Conservation (phyloP, 1,139 yeast genomes). For the Scheffersomyces quercinus region DNA sequence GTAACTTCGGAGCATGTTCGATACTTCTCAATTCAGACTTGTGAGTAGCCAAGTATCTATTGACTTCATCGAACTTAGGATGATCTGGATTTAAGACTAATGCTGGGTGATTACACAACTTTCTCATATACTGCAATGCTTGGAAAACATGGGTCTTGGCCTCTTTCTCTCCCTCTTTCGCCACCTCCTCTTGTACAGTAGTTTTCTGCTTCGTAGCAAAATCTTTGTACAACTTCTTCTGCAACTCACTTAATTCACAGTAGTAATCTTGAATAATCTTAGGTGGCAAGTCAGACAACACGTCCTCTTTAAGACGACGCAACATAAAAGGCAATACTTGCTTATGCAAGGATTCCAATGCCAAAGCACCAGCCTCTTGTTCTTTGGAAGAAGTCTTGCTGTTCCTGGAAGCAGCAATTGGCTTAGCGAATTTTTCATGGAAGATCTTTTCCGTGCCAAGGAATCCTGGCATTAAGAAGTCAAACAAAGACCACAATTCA, state of each 20-base stretch:
- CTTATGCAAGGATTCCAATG: conserved; percentile 92
- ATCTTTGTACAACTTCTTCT: conserved; percentile 82
- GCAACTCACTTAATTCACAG: conserved; percentile 91
- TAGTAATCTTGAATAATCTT: conserved; percentile 97
- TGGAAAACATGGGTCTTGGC: conserved; percentile 94
- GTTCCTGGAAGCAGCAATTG: conserved; percentile 91
- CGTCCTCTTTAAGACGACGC: conserved; percentile 95
- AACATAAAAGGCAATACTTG: conserved; percentile 96
- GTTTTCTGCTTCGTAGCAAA: conserved; percentile 87
- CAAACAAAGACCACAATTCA: conserved; percentile 96
- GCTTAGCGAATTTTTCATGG: conserved; percentile 94
- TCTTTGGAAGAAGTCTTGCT: conserved; percentile 91
- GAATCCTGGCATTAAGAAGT: conserved; percentile 98
- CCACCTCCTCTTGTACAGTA: conserved; percentile 65
- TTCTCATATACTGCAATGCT: conserved; percentile 95
- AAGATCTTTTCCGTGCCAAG: conserved; percentile 93
- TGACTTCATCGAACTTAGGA: conserved; percentile 76
- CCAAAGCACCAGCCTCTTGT: conserved; percentile 96
- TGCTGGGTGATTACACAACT: conserved; percentile 95
- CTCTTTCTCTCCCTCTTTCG: conserved; percentile 40
- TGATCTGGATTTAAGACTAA: conserved; percentile 83
- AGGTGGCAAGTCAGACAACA: conserved; percentile 93
- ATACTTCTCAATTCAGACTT: conserved; percentile 68
- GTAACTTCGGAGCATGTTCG: conserved; percentile 85
- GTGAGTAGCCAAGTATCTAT: conserved; percentile 56